Percentiles rank a stretch among this genome's conserved stretches.
Conservation (phyloP, 2,329 filamentous ascomycete genomes). For the Aspergillus japonicus region DNA sequence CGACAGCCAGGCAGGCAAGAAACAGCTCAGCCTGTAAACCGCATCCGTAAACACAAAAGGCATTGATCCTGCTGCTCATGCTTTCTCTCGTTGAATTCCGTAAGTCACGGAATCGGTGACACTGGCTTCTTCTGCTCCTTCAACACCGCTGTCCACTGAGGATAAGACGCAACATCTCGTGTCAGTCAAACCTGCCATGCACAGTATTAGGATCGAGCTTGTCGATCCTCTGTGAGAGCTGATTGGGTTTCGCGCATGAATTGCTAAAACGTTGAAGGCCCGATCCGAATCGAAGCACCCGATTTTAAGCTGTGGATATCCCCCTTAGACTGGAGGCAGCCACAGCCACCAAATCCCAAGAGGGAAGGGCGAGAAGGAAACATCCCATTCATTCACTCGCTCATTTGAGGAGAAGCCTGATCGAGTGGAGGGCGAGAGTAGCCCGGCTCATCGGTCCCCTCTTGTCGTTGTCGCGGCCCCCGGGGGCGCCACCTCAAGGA, state of each 20-base stretch:
- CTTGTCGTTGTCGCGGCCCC: neutral
- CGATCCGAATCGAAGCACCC: conserved; percentile 7
- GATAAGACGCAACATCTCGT: neutral
- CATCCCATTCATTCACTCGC: neutral
- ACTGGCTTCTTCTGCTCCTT: neutral
- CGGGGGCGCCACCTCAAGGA: conserved; percentile 3
- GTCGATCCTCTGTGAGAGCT: conserved; percentile 3
- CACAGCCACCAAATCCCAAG: conserved; percentile 2
- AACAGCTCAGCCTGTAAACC: neutral
- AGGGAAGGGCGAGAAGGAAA: neutral
- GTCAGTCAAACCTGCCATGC: neutral
- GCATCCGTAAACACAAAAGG: neutral
- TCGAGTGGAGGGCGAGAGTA: neutral
- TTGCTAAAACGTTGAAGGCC: conserved; percentile 5
- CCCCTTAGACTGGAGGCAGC: conserved; percentile 1
- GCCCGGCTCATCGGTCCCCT: neutral
- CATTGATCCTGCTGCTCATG: neutral
- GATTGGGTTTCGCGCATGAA: conserved; percentile 4
- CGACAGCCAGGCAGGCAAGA: neutral
- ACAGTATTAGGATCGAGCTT: conserved; percentile 1
- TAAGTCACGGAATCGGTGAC: neutral
- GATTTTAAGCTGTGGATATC: conserved; percentile 6
- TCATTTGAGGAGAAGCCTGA: neutral
- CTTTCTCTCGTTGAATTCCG: neutral
- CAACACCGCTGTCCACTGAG: neutral